phyloP scores from a whole-genome alignment of 768 basidiomycete species.

The Phaffia tasmanica region DNA sequence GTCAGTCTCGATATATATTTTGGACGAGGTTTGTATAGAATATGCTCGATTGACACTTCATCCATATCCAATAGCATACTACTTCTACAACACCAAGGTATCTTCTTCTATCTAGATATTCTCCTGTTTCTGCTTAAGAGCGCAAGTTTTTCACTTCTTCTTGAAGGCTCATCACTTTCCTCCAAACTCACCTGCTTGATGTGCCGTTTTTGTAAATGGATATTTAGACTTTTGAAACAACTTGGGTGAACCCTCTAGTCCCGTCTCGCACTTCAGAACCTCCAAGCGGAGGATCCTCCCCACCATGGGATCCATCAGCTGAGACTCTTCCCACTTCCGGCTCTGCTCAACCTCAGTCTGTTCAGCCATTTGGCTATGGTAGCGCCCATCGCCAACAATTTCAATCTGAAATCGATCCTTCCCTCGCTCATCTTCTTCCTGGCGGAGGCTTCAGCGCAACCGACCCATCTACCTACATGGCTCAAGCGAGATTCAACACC shows the following conservation, averaged over 20 bases:
- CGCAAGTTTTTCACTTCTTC: too few relatives aligned
- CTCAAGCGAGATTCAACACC: slow-evolving; percentile 16
- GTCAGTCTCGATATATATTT: not conserved
- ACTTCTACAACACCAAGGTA: slow-evolving; percentile 15
- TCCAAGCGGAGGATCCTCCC: slow-evolving; percentile 2
- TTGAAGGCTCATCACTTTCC: not conserved
- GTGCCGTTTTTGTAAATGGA: not conserved
- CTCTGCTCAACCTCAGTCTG: not conserved
- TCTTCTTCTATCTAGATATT: too few relatives aligned
- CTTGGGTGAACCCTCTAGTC: slow-evolving; percentile 25
- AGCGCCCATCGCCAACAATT: not conserved
- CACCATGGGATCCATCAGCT: slow-evolving; percentile 20
- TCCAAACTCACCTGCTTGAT: not conserved
- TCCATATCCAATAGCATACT: not conserved
- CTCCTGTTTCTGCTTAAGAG: too few relatives aligned
- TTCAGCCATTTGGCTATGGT: not conserved
- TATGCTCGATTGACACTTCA: not conserved
- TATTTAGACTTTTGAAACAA: slow-evolving; percentile 17
- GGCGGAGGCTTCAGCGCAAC: slow-evolving; percentile 13
- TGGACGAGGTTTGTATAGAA: not conserved
- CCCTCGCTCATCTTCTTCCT: slow-evolving; percentile 15
- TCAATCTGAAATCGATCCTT: slow-evolving; percentile 13
- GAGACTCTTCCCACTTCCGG: slow-evolving; percentile 13
- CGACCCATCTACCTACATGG: slow-evolving; percentile 1
- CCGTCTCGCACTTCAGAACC: not conserved